Evolutionary conservation across 257 asterid genomes (phyloP).

Genomic region (Schizonepeta tenuifolia): DNA sequence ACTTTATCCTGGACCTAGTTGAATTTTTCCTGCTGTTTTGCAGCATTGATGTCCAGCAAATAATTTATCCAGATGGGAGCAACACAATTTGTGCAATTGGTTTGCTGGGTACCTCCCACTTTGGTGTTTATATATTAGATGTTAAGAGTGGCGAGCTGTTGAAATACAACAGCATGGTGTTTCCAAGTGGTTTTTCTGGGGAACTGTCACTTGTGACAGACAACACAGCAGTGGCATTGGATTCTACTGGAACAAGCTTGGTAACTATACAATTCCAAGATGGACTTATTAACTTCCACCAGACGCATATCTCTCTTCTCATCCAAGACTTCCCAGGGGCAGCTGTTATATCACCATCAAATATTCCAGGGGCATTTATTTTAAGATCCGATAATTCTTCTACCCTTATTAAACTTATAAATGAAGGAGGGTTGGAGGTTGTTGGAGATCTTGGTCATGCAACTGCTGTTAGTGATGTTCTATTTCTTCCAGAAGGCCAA

Average conservation of each 20-base stretch:
- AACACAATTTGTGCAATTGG: conserved; percentile 69
- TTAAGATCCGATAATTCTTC: conserved; percentile 46
- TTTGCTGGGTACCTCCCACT: conserved; percentile 52
- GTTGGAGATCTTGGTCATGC: conserved; percentile 56
- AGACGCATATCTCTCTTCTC: conserved; percentile 63
- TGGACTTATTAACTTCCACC: conserved; percentile 68
- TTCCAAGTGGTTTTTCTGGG: conserved; percentile 80
- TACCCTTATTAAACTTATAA: conserved; percentile 55
- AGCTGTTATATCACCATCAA: conserved; percentile 67
- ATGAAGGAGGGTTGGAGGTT: conserved; percentile 58
- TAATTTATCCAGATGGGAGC: conserved; percentile 75
- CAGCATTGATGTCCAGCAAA: conserved; percentile 69
- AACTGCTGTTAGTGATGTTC: conserved; percentile 74
- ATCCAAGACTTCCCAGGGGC: conserved; percentile 56
- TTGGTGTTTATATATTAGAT: conserved; percentile 64
- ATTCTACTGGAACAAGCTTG: conserved; percentile 69
- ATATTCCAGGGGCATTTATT: conserved; percentile 66
- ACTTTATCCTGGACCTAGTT: conserved; percentile 29
- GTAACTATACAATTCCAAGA: conserved; percentile 59
- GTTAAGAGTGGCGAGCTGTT: conserved; percentile 71
- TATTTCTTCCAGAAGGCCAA: conserved; percentile 63
- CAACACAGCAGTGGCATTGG: conserved; percentile 69
- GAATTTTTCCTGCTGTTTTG: conserved; percentile 39
- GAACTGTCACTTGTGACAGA: conserved; percentile 68
- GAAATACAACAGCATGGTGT: conserved; percentile 54